Percentiles rank a stretch among this genome's conserved stretches.
Conservation (phyloP, 768 basidiomycete species). For the Tulasnella sp. region DNA sequence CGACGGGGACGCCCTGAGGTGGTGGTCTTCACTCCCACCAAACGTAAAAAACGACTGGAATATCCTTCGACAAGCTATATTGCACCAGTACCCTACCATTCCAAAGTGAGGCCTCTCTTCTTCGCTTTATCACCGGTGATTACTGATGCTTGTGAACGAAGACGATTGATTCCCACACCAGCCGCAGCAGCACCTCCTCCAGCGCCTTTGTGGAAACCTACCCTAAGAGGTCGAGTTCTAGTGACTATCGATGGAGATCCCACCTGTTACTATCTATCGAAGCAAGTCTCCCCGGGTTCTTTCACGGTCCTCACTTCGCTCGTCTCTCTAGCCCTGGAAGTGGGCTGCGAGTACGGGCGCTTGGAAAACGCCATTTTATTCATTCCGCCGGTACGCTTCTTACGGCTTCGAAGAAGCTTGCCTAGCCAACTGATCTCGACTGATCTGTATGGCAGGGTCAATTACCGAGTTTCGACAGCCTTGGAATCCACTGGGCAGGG, state of each 20-base stretch:
- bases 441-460: background rate
- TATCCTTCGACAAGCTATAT: background rate
- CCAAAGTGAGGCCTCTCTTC: background rate
- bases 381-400: background rate
- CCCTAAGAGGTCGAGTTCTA: background rate
- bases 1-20: background rate
- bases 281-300: background rate
- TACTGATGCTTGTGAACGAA: background rate
- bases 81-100: background rate
- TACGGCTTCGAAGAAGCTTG: no score
- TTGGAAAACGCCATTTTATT: background rate
- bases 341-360: background rate
- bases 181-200: background rate
- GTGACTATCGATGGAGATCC: background rate
- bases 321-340: background rate
- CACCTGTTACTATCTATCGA: background rate
- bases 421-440: background rate
- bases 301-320: background rate
- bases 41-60: background rate
- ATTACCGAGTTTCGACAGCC: background rate
- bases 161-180: background rate
- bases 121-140: background rate
- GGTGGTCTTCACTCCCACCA: background rate
- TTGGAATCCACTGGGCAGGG: background rate
- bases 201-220: background rate